Evolutionary conservation across 306 rosid genomes (phyloP), one percentile per base, ranked within the genome.

Genomic region (Ammopiptanthus mongolicus): DNA sequence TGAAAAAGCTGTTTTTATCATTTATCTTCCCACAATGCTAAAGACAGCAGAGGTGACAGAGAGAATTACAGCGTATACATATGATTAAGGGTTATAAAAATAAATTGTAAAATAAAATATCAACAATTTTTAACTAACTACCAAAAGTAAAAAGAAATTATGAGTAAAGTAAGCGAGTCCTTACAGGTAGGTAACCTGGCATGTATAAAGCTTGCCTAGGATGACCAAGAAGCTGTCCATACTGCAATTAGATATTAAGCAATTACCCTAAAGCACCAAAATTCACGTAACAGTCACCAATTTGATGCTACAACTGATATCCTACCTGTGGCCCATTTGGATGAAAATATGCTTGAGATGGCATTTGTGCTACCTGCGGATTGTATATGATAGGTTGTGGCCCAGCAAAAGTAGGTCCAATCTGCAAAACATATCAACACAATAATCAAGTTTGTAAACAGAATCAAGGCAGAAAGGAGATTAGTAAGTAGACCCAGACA

Each of bases 121-220:
- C 6, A 61, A 18, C n/a, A 63, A 7, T 23, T 33, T 17, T 25
- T 53, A 66, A 25, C 60, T 11, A 19, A 33, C 17, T 39, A 42
- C 11, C 8, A 8, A 61, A 34, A 61, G 8, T 1, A 2, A 7
- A 37, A 28, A 39, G 14, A 22, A 42, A 48, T 52, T 15, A 50
- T 0, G 8, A 28, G 17, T 0, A 74, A 69, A 44, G 48, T 2
- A 66, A n/a, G 66, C 72, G 41, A 72, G 81, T 58, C 52, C 99
- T 90, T 95, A 96, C 99, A 85, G 93, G 92, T 77, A 82, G 85
- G 82, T 92, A 92, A 84, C 78, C 77, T 11, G 87, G 97, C 98
- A 95, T 85, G 87, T 92, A 90, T 71, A 90, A 5, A 73, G 84
- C 86, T 79, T 86, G 99, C 80, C 96, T 87, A 62, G 93, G 98